Evolutionary conservation across 768 basidiomycete genomes (phyloP), one percentile per base, ranked within the genome.

Genomic region (Fistulinella prunicolor): DNA sequence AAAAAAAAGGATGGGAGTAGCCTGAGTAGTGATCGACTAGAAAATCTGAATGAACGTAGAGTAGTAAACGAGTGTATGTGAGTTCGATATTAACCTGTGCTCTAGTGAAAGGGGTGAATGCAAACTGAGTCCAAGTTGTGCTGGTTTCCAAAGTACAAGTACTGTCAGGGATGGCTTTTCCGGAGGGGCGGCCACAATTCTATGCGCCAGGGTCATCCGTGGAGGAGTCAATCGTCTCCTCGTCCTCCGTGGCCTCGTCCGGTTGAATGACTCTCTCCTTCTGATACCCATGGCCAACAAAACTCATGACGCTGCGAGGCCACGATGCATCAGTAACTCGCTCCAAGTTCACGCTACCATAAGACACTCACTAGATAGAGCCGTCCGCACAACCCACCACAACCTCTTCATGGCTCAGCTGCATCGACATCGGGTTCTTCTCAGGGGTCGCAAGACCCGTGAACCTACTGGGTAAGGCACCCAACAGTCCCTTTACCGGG

Each of bases 391-490:
- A 93, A 0, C 90, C 90, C 23, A 94, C 88, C 16, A 93, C 90
- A 1, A 94, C 86, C 62, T 93, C 89, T 60, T 94, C 91, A 56
- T 92, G 87, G 56, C 86, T 91, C 58, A 94, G 65, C 54, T 90
- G 89, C 84, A 95, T 88, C 52, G 87, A 88, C 92, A 93, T 93
- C 8, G 92, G 93, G 58, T 94, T 93, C 78, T 93, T 90, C 68
- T 88, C 92, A 2, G 93, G 90, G 20, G 81, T 87, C 24, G 89
- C 86, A 36, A 95, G 74, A 3, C 90, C 90, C 17, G 73, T 63
- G 57, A 91, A 93, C 62, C 86, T 89, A 28, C 60, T 58, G 2
- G 89, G 89, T 12, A 89, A 62, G 16, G 70, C 55, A 0, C 89
- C 83, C 35, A 79, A 65, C 0, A 90, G 58, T 6, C 87, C 89